These are phyloP conservation scores for Fusarium camptoceras DNA, from an alignment of 2,329 filamentous ascomycete species.

Conservation along the genomic window DNA sequence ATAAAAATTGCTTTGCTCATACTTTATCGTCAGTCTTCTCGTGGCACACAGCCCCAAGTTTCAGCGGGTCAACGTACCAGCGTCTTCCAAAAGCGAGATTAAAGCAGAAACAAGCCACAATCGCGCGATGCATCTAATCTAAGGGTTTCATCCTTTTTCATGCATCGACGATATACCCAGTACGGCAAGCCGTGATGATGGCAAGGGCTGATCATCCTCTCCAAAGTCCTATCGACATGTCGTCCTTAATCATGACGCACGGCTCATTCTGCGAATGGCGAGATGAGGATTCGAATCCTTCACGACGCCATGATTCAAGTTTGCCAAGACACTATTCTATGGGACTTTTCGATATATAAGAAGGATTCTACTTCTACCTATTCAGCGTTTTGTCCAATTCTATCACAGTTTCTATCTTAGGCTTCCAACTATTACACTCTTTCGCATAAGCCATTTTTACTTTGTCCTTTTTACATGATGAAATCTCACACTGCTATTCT, in stretches of 20 bases:
- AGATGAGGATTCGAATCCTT: background rate
- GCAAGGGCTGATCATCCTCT: background rate
- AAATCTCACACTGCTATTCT: slow-evolving; percentile 5
- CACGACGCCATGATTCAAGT: background rate
- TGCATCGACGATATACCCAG: background rate
- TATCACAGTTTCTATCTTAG: background rate
- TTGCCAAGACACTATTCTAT: background rate
- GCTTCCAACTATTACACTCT: background rate
- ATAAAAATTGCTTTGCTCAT: background rate
- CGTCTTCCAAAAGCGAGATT: background rate
- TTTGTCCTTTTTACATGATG: background rate
- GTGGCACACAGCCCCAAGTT: background rate
- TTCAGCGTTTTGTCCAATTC: background rate
- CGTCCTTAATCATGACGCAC: background rate
- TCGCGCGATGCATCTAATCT: background rate
- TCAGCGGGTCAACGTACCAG: background rate
- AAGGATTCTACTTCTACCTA: background rate
- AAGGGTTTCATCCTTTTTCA: background rate
- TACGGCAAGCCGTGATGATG: background rate
- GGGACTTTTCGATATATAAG: background rate
- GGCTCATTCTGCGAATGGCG: background rate
- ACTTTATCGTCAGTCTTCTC: background rate
- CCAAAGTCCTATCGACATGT: background rate
- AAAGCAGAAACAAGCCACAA: background rate
- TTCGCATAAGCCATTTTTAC: background rate